These are phyloP conservation scores for Umbelopsis sp. DNA, from an alignment of 192 early-diverging fungal genomes.

Conservation along the genomic window DNA sequence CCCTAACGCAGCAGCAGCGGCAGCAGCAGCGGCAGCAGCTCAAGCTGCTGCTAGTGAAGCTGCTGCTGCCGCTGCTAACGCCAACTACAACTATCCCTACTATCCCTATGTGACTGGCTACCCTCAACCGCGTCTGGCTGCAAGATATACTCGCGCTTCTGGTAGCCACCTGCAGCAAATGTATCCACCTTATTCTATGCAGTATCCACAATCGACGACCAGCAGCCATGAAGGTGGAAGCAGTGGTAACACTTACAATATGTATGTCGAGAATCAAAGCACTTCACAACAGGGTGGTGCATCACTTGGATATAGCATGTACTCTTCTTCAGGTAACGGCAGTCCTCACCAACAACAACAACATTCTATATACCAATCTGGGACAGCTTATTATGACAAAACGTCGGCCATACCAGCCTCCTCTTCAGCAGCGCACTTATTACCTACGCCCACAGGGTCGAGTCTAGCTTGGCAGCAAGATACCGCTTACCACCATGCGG, in stretches of 20 bases:
- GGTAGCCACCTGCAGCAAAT: slow-evolving; percentile 16
- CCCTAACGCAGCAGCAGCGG: slow-evolving; percentile 4
- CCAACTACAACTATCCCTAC: slow-evolving; percentile 15
- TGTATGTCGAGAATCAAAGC: slow-evolving; percentile 13
- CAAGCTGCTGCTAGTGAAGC: slow-evolving; percentile 4
- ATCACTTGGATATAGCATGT: neutral
- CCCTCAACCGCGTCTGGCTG: slow-evolving; percentile 20
- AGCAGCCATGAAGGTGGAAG: neutral
- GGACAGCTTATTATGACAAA: slow-evolving; percentile 13
- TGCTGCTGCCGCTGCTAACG: slow-evolving; percentile 7
- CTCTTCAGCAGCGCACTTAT: neutral
- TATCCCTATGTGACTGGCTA: slow-evolving; percentile 18
- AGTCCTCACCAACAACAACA: slow-evolving; percentile 11
- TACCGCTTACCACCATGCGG: slow-evolving; percentile 1
- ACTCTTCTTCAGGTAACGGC: neutral
- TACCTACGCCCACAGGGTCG: slow-evolving; percentile 7
- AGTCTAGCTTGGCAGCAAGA: slow-evolving; percentile 16
- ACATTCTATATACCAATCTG: slow-evolving; percentile 15
- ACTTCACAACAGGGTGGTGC: neutral
- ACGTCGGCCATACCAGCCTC: neutral
- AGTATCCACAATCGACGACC: neutral
- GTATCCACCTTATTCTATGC: slow-evolving; percentile 20
- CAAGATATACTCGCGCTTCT: slow-evolving; percentile 17
- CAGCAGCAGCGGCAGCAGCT: neutral
- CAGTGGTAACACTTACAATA: neutral